Base-by-base conservation (phyloP, 2,329 filamentous ascomycete species). In the Epichloe gansuensis region DNA sequence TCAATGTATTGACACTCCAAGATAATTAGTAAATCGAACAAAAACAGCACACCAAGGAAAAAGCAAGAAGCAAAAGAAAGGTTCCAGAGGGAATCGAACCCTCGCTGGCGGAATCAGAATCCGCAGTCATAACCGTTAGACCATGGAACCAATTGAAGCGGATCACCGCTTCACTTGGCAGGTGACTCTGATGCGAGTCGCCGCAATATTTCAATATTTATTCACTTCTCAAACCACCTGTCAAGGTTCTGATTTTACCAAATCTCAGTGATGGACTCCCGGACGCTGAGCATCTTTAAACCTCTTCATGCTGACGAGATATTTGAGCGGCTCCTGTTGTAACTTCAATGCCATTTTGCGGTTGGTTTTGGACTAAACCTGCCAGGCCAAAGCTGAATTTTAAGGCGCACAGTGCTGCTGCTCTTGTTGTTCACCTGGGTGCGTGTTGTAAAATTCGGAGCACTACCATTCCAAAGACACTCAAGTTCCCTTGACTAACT, bases 101-200 rank as follows among this genome's bases (percentile, higher is more conserved):
- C 63, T 64, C 63, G 63, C 63, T 66, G 64, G 63, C 63, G 62
- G 64, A 65, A 65, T 65, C 63, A 65, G 55, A 56, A 56, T 65
- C 64, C 62, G 64, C 63, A 66, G 63, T 66, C 63, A 66, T 66
- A 58, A 63, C 63, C 63, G 63, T 65, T 65, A 66, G 64, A 66
- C 63, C 63, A 66, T 61, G 61, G 59, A 65, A 65, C 64, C 63
- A 1, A 2, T 23, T 55, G 55, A 58, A 59, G 54, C 48, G 55
- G 51, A 21, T 49, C n/a, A n/a, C 58, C 58, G 53, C 57, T 60
- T 58, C 61, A 51, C 58, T 60, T 63, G 59, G 56, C 8, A 23
- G 51, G 52, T 17, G 58, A 52, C 6, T 43, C 8, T 5, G 41
- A n/a, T 52, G 46, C 5, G 7, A 17, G 15, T 8, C 27, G 5